These are phyloP conservation scores for Styphnolobium japonicum DNA, from an alignment of 306 rosid species.

Conservation along the genomic window DNA sequence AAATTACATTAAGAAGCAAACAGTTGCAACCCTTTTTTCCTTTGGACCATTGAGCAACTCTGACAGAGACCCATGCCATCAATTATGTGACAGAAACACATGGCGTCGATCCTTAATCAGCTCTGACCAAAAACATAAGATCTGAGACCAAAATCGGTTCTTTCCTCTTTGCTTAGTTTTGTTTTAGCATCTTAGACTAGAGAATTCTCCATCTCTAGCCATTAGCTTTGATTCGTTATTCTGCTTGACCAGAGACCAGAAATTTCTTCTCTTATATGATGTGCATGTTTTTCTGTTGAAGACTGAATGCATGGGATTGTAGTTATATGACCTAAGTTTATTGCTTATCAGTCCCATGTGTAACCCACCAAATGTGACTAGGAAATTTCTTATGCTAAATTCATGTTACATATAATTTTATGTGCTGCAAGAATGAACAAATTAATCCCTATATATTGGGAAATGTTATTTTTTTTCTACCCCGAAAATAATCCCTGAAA, in stretches of 20 bases:
- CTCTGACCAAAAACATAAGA: not conserved
- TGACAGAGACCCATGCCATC: not conserved
- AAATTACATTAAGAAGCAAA: too few relatives aligned
- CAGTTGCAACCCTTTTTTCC: not conserved
- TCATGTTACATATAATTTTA: not conserved
- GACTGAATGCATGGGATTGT: not conserved
- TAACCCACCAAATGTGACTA: not conserved
- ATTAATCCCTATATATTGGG: not conserved
- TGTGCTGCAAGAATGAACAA: not conserved
- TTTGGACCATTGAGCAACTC: not conserved
- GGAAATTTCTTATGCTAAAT: not conserved
- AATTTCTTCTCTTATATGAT: not conserved
- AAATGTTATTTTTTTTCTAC: not conserved
- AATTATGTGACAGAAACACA: not conserved
- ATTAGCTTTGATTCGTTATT: not conserved
- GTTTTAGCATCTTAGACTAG: not conserved
- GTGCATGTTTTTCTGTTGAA: not conserved
- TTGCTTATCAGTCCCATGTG: not conserved
- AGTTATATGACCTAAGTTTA: not conserved
- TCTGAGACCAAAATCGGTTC: not conserved
- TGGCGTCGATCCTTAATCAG: not conserved
- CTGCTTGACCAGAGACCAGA: not conserved
- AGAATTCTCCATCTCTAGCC: not conserved
- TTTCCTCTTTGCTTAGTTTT: not conserved
- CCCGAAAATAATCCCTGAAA: not conserved